These are phyloP conservation scores for Kappamyces sp. DNA, from an alignment of 192 early-diverging fungal genomes.

Conservation along the genomic window DNA sequence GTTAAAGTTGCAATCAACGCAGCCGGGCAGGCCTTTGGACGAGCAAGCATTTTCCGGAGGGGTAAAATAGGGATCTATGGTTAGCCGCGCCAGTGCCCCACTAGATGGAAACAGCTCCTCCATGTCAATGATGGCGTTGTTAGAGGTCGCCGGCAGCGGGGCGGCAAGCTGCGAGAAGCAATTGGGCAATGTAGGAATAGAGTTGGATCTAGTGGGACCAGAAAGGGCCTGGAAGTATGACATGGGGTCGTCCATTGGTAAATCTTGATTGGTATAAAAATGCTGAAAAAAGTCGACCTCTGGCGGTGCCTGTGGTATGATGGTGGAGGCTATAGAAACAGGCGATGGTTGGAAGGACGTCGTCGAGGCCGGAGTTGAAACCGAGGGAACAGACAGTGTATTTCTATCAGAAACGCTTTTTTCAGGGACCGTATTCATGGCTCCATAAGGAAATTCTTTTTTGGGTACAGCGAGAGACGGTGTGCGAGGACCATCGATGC, in stretches of 20 bases:
- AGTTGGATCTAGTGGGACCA: background rate
- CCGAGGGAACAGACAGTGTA: too few species aligned
- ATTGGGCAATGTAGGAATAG: background rate
- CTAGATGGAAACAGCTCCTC: slow-evolving; percentile 3
- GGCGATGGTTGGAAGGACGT: background rate
- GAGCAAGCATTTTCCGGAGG: background rate
- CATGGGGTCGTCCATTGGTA: slow-evolving; percentile 7
- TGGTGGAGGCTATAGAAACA: background rate
- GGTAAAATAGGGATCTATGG: background rate
- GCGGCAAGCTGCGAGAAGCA: background rate
- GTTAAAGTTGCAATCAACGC: slow-evolving; percentile 6
- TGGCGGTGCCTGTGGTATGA: background rate
- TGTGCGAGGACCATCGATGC: slow-evolving; percentile 2
- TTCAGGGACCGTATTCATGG: background rate
- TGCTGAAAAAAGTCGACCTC: slow-evolving; percentile 4
- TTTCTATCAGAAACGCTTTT: too few species aligned
- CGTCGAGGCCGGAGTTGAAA: too few species aligned
- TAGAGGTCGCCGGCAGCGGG: background rate
- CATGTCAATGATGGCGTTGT: background rate
- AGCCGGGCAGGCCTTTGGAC: slow-evolving; percentile 3
- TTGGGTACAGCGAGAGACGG: background rate
- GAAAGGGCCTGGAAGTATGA: background rate
- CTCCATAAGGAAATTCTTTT: background rate
- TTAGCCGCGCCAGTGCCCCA: background rate
- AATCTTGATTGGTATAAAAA: background rate